A percentile compares a stretch with the other conserved stretches of the same genome.
Evolutionary conservation across 148 eudicot species (phyloP).

Genomic region (Chenopodium formosanum): DNA sequence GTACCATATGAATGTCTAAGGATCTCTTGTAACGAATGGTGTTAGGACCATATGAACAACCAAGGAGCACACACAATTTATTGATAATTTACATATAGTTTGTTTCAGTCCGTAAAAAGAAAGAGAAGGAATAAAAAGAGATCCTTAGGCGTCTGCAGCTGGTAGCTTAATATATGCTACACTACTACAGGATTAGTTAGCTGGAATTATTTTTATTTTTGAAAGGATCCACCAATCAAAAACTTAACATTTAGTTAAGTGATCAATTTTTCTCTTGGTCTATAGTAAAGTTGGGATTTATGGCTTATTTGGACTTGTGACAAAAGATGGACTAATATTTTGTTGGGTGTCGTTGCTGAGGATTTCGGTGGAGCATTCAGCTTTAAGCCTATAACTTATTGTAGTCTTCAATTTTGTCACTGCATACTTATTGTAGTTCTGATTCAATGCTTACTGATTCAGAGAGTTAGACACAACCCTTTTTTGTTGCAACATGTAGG

Average conservation of each 20-base stretch:
- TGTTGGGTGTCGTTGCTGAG: background rate
- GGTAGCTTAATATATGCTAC: background rate
- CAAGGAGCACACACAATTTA: too few species aligned
- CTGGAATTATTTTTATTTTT: background rate
- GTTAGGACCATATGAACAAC: too few species aligned
- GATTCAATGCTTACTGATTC: background rate
- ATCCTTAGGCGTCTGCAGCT: background rate
- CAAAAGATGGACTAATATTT: background rate
- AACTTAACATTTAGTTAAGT: too few species aligned
- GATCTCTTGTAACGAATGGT: too few species aligned
- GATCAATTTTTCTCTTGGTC: too few species aligned
- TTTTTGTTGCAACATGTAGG: background rate
- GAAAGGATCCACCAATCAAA: background rate
- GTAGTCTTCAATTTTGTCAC: background rate
- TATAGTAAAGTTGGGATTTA: background rate
- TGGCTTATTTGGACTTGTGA: background rate
- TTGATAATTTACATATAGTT: too few species aligned
- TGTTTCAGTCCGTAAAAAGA: too few species aligned
- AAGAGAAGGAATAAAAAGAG: background rate
- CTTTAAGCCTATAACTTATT: background rate
- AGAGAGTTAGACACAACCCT: background rate
- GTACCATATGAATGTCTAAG: too few species aligned
- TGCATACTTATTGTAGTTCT: background rate
- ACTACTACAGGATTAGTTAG: background rate
- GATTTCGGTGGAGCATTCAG: background rate